A percentile compares a stretch with the other conserved stretches of the same genome.
Conservation (phyloP, 2,329 filamentous ascomycete species). For the Colletotrichum lindemuthianum region DNA sequence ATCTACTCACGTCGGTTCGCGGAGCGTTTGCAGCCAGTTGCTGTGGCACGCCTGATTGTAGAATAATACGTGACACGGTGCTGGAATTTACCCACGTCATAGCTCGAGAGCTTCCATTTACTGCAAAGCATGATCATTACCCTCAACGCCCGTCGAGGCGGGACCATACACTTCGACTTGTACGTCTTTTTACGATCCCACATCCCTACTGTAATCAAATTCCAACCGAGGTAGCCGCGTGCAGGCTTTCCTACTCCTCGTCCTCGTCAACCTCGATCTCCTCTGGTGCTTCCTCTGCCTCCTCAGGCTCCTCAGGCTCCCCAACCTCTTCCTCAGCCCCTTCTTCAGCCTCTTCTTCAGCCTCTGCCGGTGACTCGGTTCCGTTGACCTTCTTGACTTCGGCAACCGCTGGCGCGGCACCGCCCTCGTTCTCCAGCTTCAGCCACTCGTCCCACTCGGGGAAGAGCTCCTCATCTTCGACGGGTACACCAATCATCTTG, state of each 20-base stretch:
- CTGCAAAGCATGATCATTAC: conserved; percentile 38
- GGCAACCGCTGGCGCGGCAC: conserved; percentile 48
- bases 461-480: conserved; percentile 87
- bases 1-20: conserved; percentile 3
- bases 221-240: conserved; percentile 10
- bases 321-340: conserved; percentile 42
- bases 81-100: no score
- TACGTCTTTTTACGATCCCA: conserved; percentile 37
- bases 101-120: conserved; percentile 28
- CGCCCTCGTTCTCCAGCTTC: conserved; percentile 79
- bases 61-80: no score
- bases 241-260: conserved; percentile 35
- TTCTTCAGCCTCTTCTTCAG: conserved; percentile 41
- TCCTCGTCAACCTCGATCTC: conserved; percentile 38
- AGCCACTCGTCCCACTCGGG: conserved; percentile 96
- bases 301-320: conserved; percentile 40
- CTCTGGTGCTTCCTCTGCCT: conserved; percentile 42
- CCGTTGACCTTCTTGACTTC: conserved; percentile 39
- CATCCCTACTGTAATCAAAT: conserved; percentile 27
- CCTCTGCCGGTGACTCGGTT: conserved; percentile 39
- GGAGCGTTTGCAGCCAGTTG: no score
- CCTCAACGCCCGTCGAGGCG: conserved; percentile 38
- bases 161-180: conserved; percentile 35
- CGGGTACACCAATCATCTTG: conserved; percentile 84
- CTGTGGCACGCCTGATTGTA: no score